Evolutionary conservation across 176 grass and related monocot species (phyloP).

Genomic region (Raddia distichophylla): DNA sequence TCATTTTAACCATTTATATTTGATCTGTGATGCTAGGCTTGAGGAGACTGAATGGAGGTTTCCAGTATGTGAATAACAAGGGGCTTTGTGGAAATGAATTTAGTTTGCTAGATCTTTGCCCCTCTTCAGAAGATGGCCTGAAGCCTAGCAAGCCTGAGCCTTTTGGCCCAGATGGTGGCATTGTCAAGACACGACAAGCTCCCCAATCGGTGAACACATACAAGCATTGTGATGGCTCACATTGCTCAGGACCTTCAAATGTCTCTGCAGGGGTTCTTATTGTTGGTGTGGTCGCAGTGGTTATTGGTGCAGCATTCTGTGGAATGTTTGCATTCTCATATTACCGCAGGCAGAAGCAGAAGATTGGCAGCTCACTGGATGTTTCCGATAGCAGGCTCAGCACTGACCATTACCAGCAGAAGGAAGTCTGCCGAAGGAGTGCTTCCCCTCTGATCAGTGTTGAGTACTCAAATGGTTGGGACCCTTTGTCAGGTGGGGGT

Average conservation of each 20-base stretch:
- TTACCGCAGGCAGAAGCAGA: slow-evolving; percentile 90
- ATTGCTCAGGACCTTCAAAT: slow-evolving; percentile 47
- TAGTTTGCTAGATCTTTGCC: slow-evolving; percentile 59
- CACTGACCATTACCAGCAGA: slow-evolving; percentile 84
- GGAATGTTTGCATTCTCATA: slow-evolving; percentile 65
- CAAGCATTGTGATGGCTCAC: slow-evolving; percentile 40
- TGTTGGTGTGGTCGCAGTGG: slow-evolving; percentile 56
- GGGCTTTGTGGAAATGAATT: slow-evolving; percentile 85
- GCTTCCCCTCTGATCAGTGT: slow-evolving; percentile 81
- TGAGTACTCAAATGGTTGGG: slow-evolving; percentile 84
- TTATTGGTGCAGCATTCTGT: slow-evolving; percentile 50
- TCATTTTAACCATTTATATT: slow-evolving; percentile 12
- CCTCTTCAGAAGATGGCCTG: slow-evolving; percentile 56
- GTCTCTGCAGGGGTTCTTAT: slow-evolving; percentile 50
- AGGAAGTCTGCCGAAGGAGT: slow-evolving; percentile 74
- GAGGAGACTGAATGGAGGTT: slow-evolving; percentile 65
- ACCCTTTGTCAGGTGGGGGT: slow-evolving; percentile 56
- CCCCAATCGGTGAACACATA: slow-evolving; percentile 64
- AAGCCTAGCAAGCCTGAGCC: slow-evolving; percentile 89
- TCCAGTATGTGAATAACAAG: slow-evolving; percentile 82
- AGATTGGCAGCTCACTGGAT: slow-evolving; percentile 89
- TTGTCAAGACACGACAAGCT: slow-evolving; percentile 66
- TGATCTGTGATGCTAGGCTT: slow-evolving; percentile 55
- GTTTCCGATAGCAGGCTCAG: slow-evolving; percentile 90
- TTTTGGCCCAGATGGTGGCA: slow-evolving; percentile 59